These are phyloP conservation scores for Pseudognaphalium luteoalbum DNA, from an alignment of 129 eudicot species.

Conservation along the genomic window DNA sequence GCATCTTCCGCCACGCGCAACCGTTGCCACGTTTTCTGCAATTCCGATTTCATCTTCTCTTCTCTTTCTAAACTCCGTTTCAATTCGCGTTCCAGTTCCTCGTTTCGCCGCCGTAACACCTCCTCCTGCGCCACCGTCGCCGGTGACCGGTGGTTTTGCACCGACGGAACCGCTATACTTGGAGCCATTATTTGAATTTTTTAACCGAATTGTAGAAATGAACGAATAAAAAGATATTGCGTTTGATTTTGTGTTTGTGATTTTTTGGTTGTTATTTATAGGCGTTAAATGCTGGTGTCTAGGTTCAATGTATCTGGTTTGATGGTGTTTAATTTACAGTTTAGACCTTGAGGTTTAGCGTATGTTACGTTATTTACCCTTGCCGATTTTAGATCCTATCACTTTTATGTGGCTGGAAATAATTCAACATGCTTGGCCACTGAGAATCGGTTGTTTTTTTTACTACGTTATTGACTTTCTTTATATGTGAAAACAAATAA, in stretches of 20 bases:
- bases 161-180: constrained; percentile 9
- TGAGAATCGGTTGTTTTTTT: neutral
- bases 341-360: neutral
- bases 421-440: neutral
- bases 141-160: constrained; percentile 16
- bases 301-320: constrained; percentile 33
- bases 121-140: constrained; percentile 32
- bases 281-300: constrained; percentile 7
- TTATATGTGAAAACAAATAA: neutral
- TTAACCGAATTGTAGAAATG: neutral
- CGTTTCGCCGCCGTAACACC: constrained; percentile 55
- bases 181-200: constrained; percentile 12
- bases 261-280: constrained; percentile 14
- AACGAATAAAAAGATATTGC: neutral
- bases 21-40: constrained; percentile 40
- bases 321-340: neutral
- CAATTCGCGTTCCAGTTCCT: constrained; percentile 71
- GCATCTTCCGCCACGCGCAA: constrained; percentile 85
- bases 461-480: neutral
- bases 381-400: neutral
- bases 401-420: constrained; percentile 13
- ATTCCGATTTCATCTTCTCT: constrained; percentile 62
- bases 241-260: neutral
- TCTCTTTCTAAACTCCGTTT: constrained; percentile 61
- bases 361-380: neutral